Evolutionary conservation across 129 eudicot species (phyloP), one percentile per base, ranked within the genome.

Genomic region (Escallonia herrerae): DNA sequence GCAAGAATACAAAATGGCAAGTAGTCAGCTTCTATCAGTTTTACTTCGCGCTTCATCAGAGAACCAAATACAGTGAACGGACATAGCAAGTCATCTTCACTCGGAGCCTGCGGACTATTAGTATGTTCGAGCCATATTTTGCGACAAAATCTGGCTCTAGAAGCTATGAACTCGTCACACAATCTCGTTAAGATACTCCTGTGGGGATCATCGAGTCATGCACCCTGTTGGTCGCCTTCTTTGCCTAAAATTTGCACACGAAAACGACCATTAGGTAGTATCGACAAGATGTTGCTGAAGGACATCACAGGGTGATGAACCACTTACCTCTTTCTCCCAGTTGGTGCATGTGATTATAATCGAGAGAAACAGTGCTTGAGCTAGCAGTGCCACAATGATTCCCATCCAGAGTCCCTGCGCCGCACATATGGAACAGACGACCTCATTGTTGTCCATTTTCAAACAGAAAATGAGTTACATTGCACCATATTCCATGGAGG

Each of bases 351-450:
- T 57, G 4, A 84, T 78, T 43, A 85, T 74, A 52, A 83, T 72
- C n/a, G 60, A 65, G 55, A 89, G 90, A 58, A 77, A 68, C 7
- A 78, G 39, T 5, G 94, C 83, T 66, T 89, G 94, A 37, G 79
- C 80, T 46, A 78, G 59, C 47, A 83, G 73, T 8, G 96, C 96
- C 40, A 82, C 78, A 41, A 72, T 76, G 8, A 89, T 73, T 15
- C 96, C 96, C 0, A 40, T 62, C 94, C 94, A 89, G n/a, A 89
- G 78, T 60, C 96, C 96, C 96, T 89, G 72, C 69, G 49, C 51
- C 57, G 6, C 48, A 67, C 22, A 61, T 59, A 39, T 55, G 8
- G 43, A 15, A 7, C 41, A 40, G 8, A 11, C 40, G 48, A 60
- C 41, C 9, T 2, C 15, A 41, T 60, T 12, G 41, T 60, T 4